Percentiles rank a stretch among this genome's conserved stretches.
These are phyloP conservation scores for Diaporthe citri DNA, from an alignment of 2,329 filamentous ascomycete species.

Conservation along the genomic window DNA sequence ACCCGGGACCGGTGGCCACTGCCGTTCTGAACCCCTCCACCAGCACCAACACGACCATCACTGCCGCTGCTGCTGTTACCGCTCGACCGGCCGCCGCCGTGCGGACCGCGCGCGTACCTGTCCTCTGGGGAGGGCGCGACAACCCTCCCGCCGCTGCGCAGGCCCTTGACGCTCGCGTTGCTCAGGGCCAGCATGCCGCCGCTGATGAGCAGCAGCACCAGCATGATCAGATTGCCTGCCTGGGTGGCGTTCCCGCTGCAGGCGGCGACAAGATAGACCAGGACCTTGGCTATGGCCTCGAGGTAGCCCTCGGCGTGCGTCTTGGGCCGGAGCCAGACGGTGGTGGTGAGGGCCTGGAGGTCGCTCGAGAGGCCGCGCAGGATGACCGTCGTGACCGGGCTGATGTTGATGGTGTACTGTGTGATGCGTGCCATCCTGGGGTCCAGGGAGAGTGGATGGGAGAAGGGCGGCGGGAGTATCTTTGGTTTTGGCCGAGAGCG, in stretches of 20 bases:
- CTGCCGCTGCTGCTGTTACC: neutral
- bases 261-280: constrained; percentile 69
- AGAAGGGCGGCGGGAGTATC: constrained; percentile 23
- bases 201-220: constrained; percentile 64
- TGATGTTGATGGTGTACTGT: constrained; percentile 37
- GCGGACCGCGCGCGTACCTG: neutral
- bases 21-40: no score
- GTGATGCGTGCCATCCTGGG: constrained; percentile 40
- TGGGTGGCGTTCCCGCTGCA: constrained; percentile 68
- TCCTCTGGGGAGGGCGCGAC: constrained; percentile 49
- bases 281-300: constrained; percentile 65
- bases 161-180: constrained; percentile 61
- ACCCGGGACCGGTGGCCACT: neutral
- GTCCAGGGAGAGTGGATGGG: constrained; percentile 34
- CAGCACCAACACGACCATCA: neutral
- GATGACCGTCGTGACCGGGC: constrained; percentile 51
- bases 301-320: constrained; percentile 64
- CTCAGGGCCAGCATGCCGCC: constrained; percentile 66
- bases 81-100: constrained; percentile 9
- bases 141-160: constrained; percentile 66
- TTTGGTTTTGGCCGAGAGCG: constrained; percentile 51
- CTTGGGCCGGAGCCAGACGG: constrained; percentile 66
- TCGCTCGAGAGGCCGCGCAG: constrained; percentile 68
- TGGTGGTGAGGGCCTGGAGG: constrained; percentile 70
- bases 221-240: constrained; percentile 63